These are phyloP conservation scores for Trichoderma brevicompactum DNA, from an alignment of 2,329 filamentous ascomycete genomes.

Conservation along the genomic window DNA sequence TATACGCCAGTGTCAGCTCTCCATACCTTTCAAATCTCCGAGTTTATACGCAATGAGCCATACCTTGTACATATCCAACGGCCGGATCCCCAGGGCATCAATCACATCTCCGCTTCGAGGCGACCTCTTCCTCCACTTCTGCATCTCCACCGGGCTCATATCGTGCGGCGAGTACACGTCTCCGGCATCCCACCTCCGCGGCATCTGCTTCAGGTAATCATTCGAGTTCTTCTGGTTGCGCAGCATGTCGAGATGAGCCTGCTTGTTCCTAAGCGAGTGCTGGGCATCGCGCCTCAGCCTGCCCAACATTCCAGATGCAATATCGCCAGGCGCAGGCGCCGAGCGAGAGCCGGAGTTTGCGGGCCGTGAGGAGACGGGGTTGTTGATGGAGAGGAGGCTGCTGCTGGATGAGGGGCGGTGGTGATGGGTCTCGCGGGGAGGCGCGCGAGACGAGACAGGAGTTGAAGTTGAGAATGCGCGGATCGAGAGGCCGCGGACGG, in stretches of 20 bases:
- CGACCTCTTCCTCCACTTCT: conserved; percentile 71
- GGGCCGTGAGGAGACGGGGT: background rate
- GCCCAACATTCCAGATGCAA: conserved; percentile 38
- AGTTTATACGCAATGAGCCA: background rate
- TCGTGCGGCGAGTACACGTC: conserved; percentile 94
- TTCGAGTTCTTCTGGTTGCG: conserved; percentile 48
- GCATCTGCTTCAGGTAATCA: conserved; percentile 66
- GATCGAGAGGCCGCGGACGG: conserved; percentile 33
- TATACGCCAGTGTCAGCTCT: conserved; percentile 43
- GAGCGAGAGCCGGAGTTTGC: conserved; percentile 25
- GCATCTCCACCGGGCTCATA: conserved; percentile 75
- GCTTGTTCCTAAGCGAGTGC: conserved; percentile 36
- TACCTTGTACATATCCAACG: conserved; percentile 86
- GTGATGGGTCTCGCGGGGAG: conserved; percentile 34
- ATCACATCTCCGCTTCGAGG: conserved; percentile 72
- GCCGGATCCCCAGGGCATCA: conserved; percentile 78
- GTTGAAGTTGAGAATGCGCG: conserved; percentile 42
- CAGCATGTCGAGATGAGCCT: conserved; percentile 45
- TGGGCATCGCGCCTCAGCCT: conserved; percentile 35
- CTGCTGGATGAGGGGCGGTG: conserved; percentile 33
- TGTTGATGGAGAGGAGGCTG: conserved; percentile 35
- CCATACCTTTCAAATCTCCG: background rate
- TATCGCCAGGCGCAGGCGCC: conserved; percentile 33
- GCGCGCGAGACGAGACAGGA: conserved; percentile 35
- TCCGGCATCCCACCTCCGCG: conserved; percentile 73